Evolutionary conservation across 495 filamentous ascomycete species (phyloP), one percentile per base, ranked within the genome.

Genomic region (Penicillium diatomitis): DNA sequence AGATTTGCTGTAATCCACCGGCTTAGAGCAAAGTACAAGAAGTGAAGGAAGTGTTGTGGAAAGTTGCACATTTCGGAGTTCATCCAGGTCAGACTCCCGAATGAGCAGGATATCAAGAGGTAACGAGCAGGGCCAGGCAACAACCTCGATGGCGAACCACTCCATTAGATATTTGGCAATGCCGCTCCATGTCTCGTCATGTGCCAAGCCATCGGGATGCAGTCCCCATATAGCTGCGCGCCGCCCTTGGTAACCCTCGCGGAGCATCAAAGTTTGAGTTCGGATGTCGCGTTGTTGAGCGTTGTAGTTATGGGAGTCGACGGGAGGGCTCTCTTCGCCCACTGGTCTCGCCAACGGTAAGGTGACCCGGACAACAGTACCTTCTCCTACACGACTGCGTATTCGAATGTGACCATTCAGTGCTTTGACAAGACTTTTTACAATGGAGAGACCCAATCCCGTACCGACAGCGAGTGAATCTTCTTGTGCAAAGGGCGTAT

Each of bases 401-500:
- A 80, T 63, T 28, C 72, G 70, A 49, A 82, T 76, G 27, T 64
- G 67, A 11, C 78, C 78, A 49, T 70, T 69, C n/a, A 82, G 52
- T 31, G 72, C 68, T 31, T 72, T 70, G 11, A 80, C 70, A 30
- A 82, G 66, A 44, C 72, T 76, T n/a, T 70, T 71, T 9, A 79
- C 75, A 41, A 80, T 80, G 6, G 72, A 76, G 12, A 80, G 49
- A 2, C 74, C 74, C 9, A 77, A 55, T 0, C 78, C 78, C 1
- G 76, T 79, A 0, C 78, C 78, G 9, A 74, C 76, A 0, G 72
- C 74, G 10, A 81, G 62, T 1, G 73, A 67, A 52, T 90, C 79
- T 57, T 91, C 87, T 49, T 91, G 87, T 0, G 82, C 77, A 54
- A 90, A 91, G 2, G 87, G 84, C 4, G 79, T 84, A 56, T 82